Conservation (phyloP, 805 yeast genomes). For the Candida tibetensis region DNA sequence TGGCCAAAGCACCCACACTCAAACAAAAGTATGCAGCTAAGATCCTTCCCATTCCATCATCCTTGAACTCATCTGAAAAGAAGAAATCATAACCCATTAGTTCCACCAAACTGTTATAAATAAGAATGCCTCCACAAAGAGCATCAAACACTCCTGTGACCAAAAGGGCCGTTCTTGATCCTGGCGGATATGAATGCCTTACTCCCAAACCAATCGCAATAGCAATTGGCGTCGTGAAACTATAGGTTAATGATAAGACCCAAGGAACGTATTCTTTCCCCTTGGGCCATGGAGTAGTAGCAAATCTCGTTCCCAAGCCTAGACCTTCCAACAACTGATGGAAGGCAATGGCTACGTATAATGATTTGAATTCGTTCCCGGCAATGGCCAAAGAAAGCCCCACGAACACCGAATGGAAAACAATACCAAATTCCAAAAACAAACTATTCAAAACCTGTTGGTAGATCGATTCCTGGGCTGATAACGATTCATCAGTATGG, state of each 20-base stretch:
- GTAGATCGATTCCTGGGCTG: slow-evolving; percentile 17
- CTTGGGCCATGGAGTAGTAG: slow-evolving; percentile 26
- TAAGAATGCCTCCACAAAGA: slow-evolving; percentile 71
- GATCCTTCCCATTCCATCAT: slow-evolving; percentile 18
- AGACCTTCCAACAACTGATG: slow-evolving; percentile 35
- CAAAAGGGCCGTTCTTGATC: slow-evolving; percentile 55
- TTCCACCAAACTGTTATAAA: slow-evolving; percentile 77
- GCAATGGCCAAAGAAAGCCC: slow-evolving; percentile 33
- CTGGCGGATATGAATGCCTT: slow-evolving; percentile 58
- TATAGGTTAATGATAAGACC: slow-evolving; percentile 27
- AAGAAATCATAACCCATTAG: slow-evolving; percentile 76
- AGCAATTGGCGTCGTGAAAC: slow-evolving; percentile 66
- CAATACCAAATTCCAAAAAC: slow-evolving; percentile 30
- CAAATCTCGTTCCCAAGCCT: slow-evolving; percentile 31
- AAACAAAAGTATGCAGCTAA: slow-evolving; percentile 23
- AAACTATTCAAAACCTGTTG: slow-evolving; percentile 57
- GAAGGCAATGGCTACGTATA: slow-evolving; percentile 29
- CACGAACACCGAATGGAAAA: slow-evolving; percentile 33
- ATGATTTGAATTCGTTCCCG: slow-evolving; percentile 26
- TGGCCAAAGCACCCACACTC: slow-evolving; percentile 26
- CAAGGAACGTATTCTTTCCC: slow-evolving; percentile 45
- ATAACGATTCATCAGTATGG: too few species aligned
- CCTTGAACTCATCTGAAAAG: slow-evolving; percentile 37
- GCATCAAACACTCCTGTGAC: slow-evolving; percentile 74
- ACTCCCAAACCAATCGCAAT: slow-evolving; percentile 79